Evolutionary conservation across 352 stramenopile genomes (phyloP), one percentile per base, ranked within the genome.

Genomic region (Halophytophthora batemanensis): DNA sequence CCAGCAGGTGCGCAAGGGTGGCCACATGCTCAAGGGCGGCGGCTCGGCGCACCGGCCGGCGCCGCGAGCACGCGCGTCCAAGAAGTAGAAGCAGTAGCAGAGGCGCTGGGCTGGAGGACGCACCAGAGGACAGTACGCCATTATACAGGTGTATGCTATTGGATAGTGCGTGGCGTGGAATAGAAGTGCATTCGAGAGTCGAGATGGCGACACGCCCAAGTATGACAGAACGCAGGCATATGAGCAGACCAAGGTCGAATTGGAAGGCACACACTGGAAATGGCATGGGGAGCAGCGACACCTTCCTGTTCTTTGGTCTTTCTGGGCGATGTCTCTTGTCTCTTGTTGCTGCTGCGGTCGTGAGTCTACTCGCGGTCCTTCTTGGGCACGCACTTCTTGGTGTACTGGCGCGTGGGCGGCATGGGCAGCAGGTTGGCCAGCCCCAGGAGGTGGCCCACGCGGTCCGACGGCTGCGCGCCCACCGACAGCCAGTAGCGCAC

Each of bases 1-100:
- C 69, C 81, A 98, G 56, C 95, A 98, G 79, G 96, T 98, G 23
- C 85, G 92, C 58, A 92, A 97, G 65, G 95, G 95, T 47, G 95
- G 95, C 47, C 78, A 96, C 38, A 90, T 98, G 58, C 77, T 99
- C 56, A 98, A 94, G 63, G 96, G 95, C 44, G 95, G 95, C 61
- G 96, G 96, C 45, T 86, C 77, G 0, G 53, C 63, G 28, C 63
- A 59, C 28, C 58, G 81, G 53, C 76, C 74, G 8, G 72, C 65
- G 18, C 85, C 82, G 45, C 82, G 84, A 41, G 71, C 70, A n/a
- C 77, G 79, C 47, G 54, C 61, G 6, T 58, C 61, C 42, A 77
- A 66, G 50, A 82, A 79, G 62, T 66, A 86, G 59, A 57, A 50
- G 35, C 38, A 21, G 22, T 17, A 21, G 35, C 46, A 45, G 21